Percentiles rank a stretch among this genome's conserved stretches.
phyloP scores from a whole-genome alignment of 140 eudicot genomes.

The Erigeron philadelphicus region DNA sequence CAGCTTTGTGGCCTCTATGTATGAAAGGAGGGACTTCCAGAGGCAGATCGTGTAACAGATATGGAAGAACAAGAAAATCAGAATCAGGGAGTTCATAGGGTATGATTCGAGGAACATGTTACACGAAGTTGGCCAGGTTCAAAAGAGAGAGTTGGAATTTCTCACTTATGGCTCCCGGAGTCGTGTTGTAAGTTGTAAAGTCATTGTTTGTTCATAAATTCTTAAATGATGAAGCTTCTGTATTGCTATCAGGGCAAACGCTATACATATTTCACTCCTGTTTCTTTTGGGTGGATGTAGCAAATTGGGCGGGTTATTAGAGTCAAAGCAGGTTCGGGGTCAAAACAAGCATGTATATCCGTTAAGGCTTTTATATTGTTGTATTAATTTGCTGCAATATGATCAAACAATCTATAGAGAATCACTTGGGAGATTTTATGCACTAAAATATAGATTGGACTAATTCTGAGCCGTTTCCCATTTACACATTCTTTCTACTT shows the following conservation, averaged over 20 bases:
- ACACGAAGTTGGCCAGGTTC: constrained; percentile 12
- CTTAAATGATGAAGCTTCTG: constrained; percentile 20
- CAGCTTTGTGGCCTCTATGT: not conserved
- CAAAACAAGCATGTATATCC: not conserved
- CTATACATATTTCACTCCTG: not conserved
- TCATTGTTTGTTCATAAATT: constrained; percentile 28
- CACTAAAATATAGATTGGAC: not conserved
- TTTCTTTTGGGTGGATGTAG: not conserved
- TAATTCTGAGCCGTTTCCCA: not conserved
- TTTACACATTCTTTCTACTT: not conserved
- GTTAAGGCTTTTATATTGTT: not conserved
- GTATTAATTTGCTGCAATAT: not conserved
- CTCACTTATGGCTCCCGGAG: not conserved
- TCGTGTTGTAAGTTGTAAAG: constrained; percentile 26
- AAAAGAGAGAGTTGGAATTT: constrained; percentile 16
- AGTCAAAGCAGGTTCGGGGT: not conserved
- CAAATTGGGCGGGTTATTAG: not conserved
- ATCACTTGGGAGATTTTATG: not conserved
- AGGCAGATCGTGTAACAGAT: not conserved
- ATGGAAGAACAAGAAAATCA: constrained; percentile 7
- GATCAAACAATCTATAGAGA: not conserved
- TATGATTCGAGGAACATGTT: not conserved
- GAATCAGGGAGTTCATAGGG: constrained; percentile 13
- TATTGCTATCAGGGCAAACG: not conserved
- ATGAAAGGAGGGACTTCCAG: constrained; percentile 17